Evolutionary conservation across 306 rosid species (phyloP), one percentile per base, ranked within the genome.

Genomic region (Purshia tridentata): DNA sequence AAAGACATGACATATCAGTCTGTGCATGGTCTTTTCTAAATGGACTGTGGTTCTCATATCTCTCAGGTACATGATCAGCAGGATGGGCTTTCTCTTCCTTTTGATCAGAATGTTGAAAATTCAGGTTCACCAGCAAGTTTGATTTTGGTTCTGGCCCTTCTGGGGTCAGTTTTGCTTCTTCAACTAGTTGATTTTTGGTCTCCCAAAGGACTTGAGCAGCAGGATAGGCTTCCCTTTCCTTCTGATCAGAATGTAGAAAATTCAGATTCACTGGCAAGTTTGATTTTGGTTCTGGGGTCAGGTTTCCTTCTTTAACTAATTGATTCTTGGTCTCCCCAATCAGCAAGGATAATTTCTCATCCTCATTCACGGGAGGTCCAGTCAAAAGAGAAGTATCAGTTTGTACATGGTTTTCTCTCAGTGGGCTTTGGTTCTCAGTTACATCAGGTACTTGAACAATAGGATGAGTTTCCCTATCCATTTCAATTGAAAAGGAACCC

Each of bases 281-380:
- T 46, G 77, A 51, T 69, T 70, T 58, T 52, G 74, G 81, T 50
- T 45, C 75, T 37, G 12, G 65, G 69, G 48, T 59, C 60, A 59
- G 29, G 62, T 16, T 37, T 67, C 55, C 62, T 29, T 46, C 52
- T 54, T 72, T 65, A 47, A 57, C 42, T 40, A 60, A 74, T 18
- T 85, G 80, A 84, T 51, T 35, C 74, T 68, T 54, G 19, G 72
- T 47, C 71, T 57, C 87, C 42, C 22, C 72, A 69, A 23, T 56
- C 72, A 10, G 59, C 73, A 56, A 66, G 39, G 50, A n/a, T 54
- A 35, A 20, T 29, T 41, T 54, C 52, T 53, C 52, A 29, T 29
- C 35, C 35, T 29, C 35, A 10, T 0, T 66, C 64, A 40, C 4
- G 4, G 47, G 48, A 42, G 20, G 52, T 51, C 18, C 40, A 53